phyloP scores from a whole-genome alignment of 768 basidiomycete species.

The Mycena metata region DNA sequence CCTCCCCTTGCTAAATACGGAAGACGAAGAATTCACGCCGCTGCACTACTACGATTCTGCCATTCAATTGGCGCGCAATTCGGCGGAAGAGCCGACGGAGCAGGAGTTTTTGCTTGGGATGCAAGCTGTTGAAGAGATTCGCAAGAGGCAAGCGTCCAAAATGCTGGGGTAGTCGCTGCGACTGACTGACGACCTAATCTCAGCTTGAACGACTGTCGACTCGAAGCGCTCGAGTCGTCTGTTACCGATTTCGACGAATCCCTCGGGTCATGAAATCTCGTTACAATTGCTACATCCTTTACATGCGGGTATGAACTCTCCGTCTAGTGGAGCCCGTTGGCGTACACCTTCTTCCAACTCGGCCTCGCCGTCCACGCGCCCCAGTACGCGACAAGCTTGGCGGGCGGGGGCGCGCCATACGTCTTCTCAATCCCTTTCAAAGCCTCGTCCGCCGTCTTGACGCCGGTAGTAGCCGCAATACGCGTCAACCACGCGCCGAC shows the following conservation, averaged over 20 bases:
- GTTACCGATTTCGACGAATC: conserved; percentile 56
- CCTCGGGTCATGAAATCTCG: conserved; percentile 35
- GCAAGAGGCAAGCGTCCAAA: conserved; percentile 60
- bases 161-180: too few species aligned
- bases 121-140: conserved; percentile 71
- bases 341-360: conserved; percentile 62
- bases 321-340: conserved; percentile 57
- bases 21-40: conserved; percentile 75
- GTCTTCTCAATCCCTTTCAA: conserved; percentile 54
- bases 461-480: conserved; percentile 56
- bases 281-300: conserved; percentile 15
- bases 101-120: conserved; percentile 77
- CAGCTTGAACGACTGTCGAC: conserved; percentile 73
- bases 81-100: conserved; percentile 71
- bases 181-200: background rate
- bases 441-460: conserved; percentile 52
- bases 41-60: conserved; percentile 85
- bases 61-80: conserved; percentile 78
- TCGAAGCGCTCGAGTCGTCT: conserved; percentile 75
- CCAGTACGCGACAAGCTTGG: conserved; percentile 51
- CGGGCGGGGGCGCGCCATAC: conserved; percentile 38
- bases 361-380: conserved; percentile 58
- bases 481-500: conserved; percentile 67
- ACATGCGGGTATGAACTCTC: background rate
- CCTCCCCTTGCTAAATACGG: conserved; percentile 68